Base-by-base conservation (phyloP, 2,329 filamentous ascomycete species). In the Epichloe uncinata region DNA sequence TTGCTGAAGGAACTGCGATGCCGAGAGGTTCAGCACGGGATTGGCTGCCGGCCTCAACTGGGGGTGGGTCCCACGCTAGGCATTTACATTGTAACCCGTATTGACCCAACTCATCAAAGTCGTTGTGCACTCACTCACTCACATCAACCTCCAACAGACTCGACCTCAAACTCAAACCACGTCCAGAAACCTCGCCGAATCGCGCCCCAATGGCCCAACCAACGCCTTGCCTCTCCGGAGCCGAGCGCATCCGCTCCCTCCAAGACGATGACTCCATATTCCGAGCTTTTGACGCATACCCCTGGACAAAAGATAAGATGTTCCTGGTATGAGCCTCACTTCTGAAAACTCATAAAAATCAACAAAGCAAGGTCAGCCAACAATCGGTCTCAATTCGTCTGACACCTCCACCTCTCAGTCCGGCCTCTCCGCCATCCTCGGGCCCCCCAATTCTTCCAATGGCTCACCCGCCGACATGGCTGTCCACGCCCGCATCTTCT, bases 401-500 rank as follows among this genome's bases (percentile, higher is more conserved):
- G 34, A 48, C n/a, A n/a, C n/a, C n/a, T n/a, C n/a, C 48, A 26
- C 37, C 30, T 47, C 13, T 15, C 51, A 78, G 75, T 69, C 75
- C 45, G 82, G 82, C 45, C 73, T 86, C 45, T 69, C 71, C 53
- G 79, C 81, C 52, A 85, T 85, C 55, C 71, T 85, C 45, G 79
- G 80, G 53, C 73, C 75, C 50, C 50, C 73, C 74, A 46, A 61
- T 52, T 59, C 62, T 15, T 60, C 63, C 63, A 75, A 58, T 66
- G 78, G 55, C 66, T 78, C 61, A 66, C 79, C 66, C 58, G 72
- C 49, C 60, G 74, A 59, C 73, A 82, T 86, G 53, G 79, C 79
- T 33, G 69, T 81, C 50, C 78, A 82, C 55, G 83, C 84, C 53
- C 81, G 83, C 62, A 64, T 71, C 63, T 86, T 84, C 67, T 87